phyloP scores from a whole-genome alignment of 2,329 filamentous ascomycete genomes.

The Venturia asperata region DNA sequence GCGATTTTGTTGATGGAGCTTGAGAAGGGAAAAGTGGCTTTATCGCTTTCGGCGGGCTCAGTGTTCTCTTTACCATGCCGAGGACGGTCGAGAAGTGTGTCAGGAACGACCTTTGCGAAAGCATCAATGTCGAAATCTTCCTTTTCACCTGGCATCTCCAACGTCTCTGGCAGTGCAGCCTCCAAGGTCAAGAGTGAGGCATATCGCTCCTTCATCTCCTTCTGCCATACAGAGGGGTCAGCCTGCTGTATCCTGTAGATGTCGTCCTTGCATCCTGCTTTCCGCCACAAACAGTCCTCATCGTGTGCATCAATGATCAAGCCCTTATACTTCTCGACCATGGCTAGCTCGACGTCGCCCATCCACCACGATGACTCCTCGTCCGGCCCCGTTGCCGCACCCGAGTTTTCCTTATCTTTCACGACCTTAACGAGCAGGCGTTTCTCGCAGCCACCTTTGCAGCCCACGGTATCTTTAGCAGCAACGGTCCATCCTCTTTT shows the following conservation, averaged over 20 bases:
- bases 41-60: background rate
- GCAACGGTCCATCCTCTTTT: conserved; percentile 71
- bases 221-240: conserved; percentile 31
- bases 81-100: conserved; percentile 7
- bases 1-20: conserved; percentile 23
- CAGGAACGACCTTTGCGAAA: background rate
- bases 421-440: conserved; percentile 76
- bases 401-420: conserved; percentile 41
- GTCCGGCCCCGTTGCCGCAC: conserved; percentile 39
- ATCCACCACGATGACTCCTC: conserved; percentile 31
- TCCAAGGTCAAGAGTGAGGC: conserved; percentile 32
- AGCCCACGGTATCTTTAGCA: conserved; percentile 65
- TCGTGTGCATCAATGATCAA: conserved; percentile 69
- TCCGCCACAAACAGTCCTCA: conserved; percentile 78
- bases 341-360: conserved; percentile 48
- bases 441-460: conserved; percentile 70
- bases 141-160: conserved; percentile 13
- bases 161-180: conserved; percentile 26
- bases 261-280: conserved; percentile 72
- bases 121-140: conserved; percentile 7
- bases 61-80: background rate
- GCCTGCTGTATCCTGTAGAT: conserved; percentile 53
- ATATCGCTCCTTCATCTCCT: conserved; percentile 36
- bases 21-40: background rate
- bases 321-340: conserved; percentile 69